Base-by-base conservation (phyloP, 1,139 yeast genomes). In the Pichia cactophila region DNA sequence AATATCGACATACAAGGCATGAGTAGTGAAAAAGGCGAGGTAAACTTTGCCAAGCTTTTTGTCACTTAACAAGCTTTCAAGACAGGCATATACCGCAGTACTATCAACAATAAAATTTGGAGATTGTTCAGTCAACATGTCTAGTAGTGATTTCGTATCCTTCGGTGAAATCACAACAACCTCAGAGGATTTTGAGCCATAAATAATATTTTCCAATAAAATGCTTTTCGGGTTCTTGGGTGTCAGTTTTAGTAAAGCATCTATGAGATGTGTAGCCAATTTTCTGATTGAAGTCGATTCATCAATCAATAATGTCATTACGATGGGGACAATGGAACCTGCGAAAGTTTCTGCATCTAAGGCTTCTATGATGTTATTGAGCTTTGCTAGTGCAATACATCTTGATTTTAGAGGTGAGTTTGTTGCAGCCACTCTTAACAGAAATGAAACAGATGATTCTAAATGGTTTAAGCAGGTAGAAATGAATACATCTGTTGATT, bases 91-190 rank as follows among this genome's bases (percentile, higher is more conserved):
- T 16, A 80, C 63, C 43, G 71, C 75, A 26, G 67, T 62, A 42
- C 66, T 64, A 55, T 80, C 85, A 51, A 78, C 65, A 37, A 69
- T 61, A 50, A 75, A 70, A 46, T 74, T 77, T 11, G 70, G 66
- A 23, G 61, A 47, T 9, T 60, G 55, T 10, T 67, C 66, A 44
- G 70, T 59, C 43, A 86, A 65, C n/a, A 71, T 63, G 2, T 69
- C 65, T 28, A 80, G 56, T 61, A 89, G 68, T 11, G 60, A 57
- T 39, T 70, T 67, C 5, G 81, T 80, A 61, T 87, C 95, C 48
- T 78, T 77, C 45, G 89, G 84, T 37, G 84, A 71, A 37, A 88
- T 71, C 26, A 84, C 78, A 45, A 72, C 73, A 55, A 59, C 67
- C 54, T 65, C 69, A 47, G 66, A 75, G 31, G 59, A 53, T 52